Percentiles rank a stretch among this genome's conserved stretches.
These are phyloP conservation scores for Cucurbita moschata DNA, from an alignment of 306 rosid genomes.

Conservation along the genomic window DNA sequence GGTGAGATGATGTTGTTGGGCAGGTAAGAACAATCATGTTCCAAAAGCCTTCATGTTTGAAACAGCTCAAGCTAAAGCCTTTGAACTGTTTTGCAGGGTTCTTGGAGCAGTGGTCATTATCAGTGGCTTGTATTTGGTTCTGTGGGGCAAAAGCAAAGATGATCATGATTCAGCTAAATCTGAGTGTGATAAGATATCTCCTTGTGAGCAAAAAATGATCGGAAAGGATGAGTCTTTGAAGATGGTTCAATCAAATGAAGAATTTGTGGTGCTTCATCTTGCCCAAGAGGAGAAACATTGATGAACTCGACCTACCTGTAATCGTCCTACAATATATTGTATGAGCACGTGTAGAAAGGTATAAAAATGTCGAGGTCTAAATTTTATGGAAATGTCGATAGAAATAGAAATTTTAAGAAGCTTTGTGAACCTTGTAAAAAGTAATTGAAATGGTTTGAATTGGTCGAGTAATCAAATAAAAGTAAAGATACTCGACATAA, in stretches of 20 bases:
- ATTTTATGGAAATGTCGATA: no score
- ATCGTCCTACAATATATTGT: not conserved
- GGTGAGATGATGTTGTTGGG: slow-evolving; percentile 27
- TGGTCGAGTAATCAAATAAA: no score
- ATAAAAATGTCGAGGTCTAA: no score
- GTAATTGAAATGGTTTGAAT: no score
- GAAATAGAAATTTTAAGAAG: no score
- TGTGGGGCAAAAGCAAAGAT: slow-evolving; percentile 41
- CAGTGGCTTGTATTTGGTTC: slow-evolving; percentile 26
- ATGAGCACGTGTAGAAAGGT: no score
- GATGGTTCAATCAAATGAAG: not conserved
- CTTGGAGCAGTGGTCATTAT: slow-evolving; percentile 26
- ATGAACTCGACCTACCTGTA: not conserved
- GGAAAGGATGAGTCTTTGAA: not conserved
- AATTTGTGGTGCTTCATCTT: not conserved
- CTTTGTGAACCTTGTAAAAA: no score
- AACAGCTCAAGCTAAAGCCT: not conserved
- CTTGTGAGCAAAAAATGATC: not conserved
- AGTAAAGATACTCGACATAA: no score
- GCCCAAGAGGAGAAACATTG: not conserved
- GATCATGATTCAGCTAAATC: not conserved
- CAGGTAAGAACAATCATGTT: slow-evolving; percentile 13
- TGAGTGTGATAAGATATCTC: not conserved
- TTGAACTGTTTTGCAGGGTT: slow-evolving; percentile 10
- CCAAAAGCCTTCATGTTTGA: not conserved